Base-by-base conservation (phyloP, 441 rosid genomes). In the Capsella rubella region DNA sequence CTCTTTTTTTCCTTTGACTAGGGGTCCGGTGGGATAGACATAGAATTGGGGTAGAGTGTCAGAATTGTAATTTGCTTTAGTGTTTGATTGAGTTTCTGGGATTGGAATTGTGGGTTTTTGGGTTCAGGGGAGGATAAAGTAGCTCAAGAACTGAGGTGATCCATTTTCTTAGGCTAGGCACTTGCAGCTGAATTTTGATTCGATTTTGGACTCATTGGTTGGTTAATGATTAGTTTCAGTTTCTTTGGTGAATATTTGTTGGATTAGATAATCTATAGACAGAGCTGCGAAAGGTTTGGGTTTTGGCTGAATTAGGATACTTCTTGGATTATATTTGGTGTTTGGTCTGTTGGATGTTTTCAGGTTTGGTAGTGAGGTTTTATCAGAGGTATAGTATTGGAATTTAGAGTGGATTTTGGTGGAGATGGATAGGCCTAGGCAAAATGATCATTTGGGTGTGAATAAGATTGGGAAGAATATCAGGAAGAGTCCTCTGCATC, bases 401-500 rank as follows among this genome's bases (percentile, higher is more conserved):
- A 6, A 9, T 60, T 35, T 34, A 34, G 59, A 35, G 51, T 13
- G 45, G 21, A 3, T 25, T 39, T 28, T 52, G 40, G 40, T n/a
- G 29, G 65, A 61, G 50, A 93, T 90, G 98, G 94, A 93, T 86
- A 64, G 86, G 81, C 89, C 86, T 73, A 73, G 87, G 81, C 90
- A 75, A 52, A 84, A 72, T 75, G 97, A 93, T 74, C 86, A 79
- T 84, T 82, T 91, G 80, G 97, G 95, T 55, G 91, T 91, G 81
- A 93, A 91, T 79, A 93, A 87, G 86, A 79, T 79, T 14, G 92
- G 98, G 64, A 93, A 83, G 80, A 90, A 84, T 71, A 91, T 89
- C 76, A 83, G 78, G 81, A 93, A 93, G 83, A 89, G 97, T 65
- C 97, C 95, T 11, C 65, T 86, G 71, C 96, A 91, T 73, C 98